phyloP scores from a whole-genome alignment of 352 stramenopile species.

The Globisporangium parvum region DNA sequence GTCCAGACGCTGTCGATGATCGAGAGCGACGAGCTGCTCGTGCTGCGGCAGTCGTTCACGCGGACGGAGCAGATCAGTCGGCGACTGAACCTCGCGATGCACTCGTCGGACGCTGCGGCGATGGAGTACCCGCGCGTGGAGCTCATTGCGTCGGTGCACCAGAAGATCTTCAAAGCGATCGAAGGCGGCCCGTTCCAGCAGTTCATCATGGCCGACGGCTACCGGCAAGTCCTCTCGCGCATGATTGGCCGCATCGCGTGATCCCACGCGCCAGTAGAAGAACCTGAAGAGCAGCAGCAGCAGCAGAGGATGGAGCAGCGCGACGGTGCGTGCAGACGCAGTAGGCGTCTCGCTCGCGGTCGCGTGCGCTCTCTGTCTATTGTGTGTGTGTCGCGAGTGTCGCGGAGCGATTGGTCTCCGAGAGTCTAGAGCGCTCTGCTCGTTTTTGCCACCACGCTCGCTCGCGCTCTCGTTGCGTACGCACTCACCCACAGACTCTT shows the following conservation, averaged over 20 bases:
- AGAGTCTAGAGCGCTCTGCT: slow-evolving; percentile 5
- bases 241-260: slow-evolving; percentile 69
- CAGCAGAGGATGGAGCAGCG: not conserved
- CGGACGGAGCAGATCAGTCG: slow-evolving; percentile 63
- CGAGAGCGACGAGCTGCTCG: slow-evolving; percentile 40
- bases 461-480: not conserved
- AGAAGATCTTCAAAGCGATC: slow-evolving; percentile 75
- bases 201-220: slow-evolving; percentile 68
- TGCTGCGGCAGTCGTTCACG: slow-evolving; percentile 50
- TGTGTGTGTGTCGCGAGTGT: not conserved
- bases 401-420: not conserved
- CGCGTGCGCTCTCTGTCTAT: not conserved
- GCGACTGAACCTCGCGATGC: slow-evolving; percentile 61
- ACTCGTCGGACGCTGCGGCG: slow-evolving; percentile 33
- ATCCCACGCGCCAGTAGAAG: not conserved
- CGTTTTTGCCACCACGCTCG: not conserved
- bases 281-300: not conserved
- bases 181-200: slow-evolving; percentile 74
- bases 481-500: not conserved
- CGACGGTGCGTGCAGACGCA: not conserved
- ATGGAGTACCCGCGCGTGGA: slow-evolving; percentile 68
- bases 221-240: slow-evolving; percentile 58
- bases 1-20: slow-evolving; percentile 56
- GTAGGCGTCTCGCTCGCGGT: too few species aligned
- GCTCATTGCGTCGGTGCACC: slow-evolving; percentile 66